Conservation (phyloP, 1,284 basidiomycete genomes). For the Malassezia obtusa region DNA sequence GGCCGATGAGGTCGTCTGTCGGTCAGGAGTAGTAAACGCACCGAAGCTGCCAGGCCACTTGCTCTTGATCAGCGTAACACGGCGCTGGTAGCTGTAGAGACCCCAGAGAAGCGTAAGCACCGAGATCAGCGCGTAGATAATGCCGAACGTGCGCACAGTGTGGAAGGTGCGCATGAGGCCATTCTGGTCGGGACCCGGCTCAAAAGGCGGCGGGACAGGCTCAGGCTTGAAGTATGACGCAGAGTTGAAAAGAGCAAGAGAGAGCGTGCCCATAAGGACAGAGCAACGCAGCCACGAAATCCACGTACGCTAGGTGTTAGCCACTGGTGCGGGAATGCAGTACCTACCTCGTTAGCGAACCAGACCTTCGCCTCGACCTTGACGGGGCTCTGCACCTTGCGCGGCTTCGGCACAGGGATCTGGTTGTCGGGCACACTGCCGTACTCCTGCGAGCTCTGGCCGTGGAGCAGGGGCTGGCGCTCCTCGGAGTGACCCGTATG, state of each 20-base stretch:
- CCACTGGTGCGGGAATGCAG: conserved; percentile 6
- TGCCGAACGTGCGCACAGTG: conserved; percentile 57
- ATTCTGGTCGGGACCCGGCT: background rate
- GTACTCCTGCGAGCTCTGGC: conserved; percentile 11
- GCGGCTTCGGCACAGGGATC: conserved; percentile 52
- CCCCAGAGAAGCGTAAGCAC: conserved; percentile 59
- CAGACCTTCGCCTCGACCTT: conserved; percentile 48
- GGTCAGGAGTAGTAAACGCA: conserved; percentile 41
- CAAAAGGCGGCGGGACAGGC: background rate
- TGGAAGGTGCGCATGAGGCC: conserved; percentile 6
- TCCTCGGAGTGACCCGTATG: background rate
- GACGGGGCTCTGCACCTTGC: conserved; percentile 33
- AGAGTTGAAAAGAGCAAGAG: conserved; percentile 78
- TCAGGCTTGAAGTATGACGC: conserved; percentile 51
- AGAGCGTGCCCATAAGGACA: conserved; percentile 71
- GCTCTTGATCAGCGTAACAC: conserved; percentile 80
- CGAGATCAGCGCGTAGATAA: conserved; percentile 66
- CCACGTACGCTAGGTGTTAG: conserved; percentile 55
- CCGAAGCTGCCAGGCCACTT: conserved; percentile 86
- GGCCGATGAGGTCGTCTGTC: conserved; percentile 41
- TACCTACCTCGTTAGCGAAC: conserved; percentile 49
- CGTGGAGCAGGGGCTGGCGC: conserved; percentile 13
- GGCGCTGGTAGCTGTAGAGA: conserved; percentile 73
- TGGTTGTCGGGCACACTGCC: conserved; percentile 17
- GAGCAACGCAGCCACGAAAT: conserved; percentile 80